Evolutionary conservation across 192 early-diverging fungal genomes (phyloP), one percentile per base, ranked within the genome.

Genomic region (Backusella morwellensis): DNA sequence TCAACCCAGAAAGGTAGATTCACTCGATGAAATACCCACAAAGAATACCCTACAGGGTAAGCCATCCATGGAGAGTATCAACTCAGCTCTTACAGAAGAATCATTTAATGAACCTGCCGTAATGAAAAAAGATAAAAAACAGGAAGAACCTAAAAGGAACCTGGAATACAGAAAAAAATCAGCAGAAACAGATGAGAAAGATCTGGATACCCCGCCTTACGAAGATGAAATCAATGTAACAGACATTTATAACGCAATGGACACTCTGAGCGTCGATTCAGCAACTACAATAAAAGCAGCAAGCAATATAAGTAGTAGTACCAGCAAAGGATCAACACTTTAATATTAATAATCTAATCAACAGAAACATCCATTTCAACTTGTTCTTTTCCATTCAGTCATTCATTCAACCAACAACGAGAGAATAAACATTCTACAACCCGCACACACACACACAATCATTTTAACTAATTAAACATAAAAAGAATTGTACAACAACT

Each of bases 21-120:
- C 12, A 12, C 21, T 14, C 11, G 56, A 29, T 12, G 23, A 63
- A 63, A 63, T 29, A 63, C 23, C 21, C 3, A 63, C 3, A 63
- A 29, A 23, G 8, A 26, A 63, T 29, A 26, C 23, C 8, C 9
- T 63, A 4, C 56, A 23, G 12, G 14, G 9, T 23, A 21, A 26
- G 1, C 17, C 29, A 32, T 63, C 56, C 4, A 26, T 63, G 6
- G 40, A 44, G 23, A 72, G 70, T 12, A 41, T 72, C 9, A 23
- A 40, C 7, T 72, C 70, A 1, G 29, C 35, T 29, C 26, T 29
- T 8, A 34, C 70, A 14, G 41, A 72, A 72, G 70, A 72, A 72
- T 72, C 70, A 34, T 72, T 72, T 32, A 72, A 72, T 72, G 70
- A 72, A 35, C 70, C 70, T 50, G 36, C 40, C 7, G 44, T 15